Conservation (phyloP, 2,329 filamentous ascomycete species). For the Teratosphaeria zuluensis region DNA sequence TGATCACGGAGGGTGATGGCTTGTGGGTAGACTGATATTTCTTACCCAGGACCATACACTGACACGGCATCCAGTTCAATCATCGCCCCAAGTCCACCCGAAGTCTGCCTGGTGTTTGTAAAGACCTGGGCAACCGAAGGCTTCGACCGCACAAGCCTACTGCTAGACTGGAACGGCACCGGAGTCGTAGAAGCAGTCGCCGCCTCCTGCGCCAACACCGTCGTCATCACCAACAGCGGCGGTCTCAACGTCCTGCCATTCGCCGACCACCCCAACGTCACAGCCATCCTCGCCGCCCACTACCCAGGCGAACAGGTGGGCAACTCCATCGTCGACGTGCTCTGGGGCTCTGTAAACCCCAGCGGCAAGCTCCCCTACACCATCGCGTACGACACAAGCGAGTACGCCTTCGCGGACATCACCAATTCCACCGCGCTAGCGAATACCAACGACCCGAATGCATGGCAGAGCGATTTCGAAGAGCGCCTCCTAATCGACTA, state of each 20-base stretch:
- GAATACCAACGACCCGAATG: slow-evolving; percentile 5
- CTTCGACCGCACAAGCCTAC: slow-evolving; percentile 31
- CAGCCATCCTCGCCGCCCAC: slow-evolving; percentile 18
- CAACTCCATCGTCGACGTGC: slow-evolving; percentile 15
- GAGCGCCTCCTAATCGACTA: slow-evolving; percentile 48
- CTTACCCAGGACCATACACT: neutral
- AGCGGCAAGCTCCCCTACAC: slow-evolving; percentile 21
- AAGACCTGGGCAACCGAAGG: slow-evolving; percentile 44
- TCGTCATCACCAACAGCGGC: slow-evolving; percentile 19
- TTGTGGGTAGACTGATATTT: slow-evolving; percentile 13
- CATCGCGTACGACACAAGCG: slow-evolving; percentile 13
- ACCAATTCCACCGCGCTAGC: slow-evolving; percentile 25
- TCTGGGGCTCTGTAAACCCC: slow-evolving; percentile 18
- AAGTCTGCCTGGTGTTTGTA: slow-evolving; percentile 49
- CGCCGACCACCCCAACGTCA: slow-evolving; percentile 26
- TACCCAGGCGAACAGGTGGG: slow-evolving; percentile 18
- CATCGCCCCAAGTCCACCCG: slow-evolving; percentile 35
- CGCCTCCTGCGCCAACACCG: slow-evolving; percentile 18
- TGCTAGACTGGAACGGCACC: slow-evolving; percentile 34
- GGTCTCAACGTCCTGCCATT: slow-evolving; percentile 31
- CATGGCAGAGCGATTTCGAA: slow-evolving; percentile 40
- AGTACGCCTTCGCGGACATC: slow-evolving; percentile 24
- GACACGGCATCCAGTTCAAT: slow-evolving; percentile 4
- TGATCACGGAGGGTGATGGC: slow-evolving; percentile 23
- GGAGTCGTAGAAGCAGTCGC: slow-evolving; percentile 33